Evolutionary conservation across 352 stramenopile genomes (phyloP).

Genomic region (Phytopythium helicoides): DNA sequence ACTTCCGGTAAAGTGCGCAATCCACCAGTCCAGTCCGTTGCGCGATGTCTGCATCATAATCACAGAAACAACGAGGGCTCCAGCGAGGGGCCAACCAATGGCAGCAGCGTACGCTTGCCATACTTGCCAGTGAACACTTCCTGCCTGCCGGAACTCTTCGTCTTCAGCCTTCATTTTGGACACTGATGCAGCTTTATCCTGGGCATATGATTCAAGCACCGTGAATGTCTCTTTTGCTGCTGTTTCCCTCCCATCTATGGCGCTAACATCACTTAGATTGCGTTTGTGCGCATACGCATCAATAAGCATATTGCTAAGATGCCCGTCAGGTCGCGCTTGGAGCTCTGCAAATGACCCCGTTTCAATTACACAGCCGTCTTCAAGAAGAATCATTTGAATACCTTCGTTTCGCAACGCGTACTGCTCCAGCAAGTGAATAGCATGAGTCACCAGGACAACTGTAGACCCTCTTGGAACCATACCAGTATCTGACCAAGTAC

Average conservation of each 20-base stretch:
- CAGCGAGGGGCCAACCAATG: slow-evolving; percentile 46
- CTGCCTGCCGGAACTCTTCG: slow-evolving; percentile 66
- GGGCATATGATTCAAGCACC: not conserved
- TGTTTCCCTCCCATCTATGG: too few relatives aligned
- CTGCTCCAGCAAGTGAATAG: slow-evolving; percentile 57
- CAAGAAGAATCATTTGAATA: slow-evolving; percentile 54
- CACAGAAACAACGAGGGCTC: slow-evolving; percentile 48
- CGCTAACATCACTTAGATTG: not conserved
- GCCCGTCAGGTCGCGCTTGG: slow-evolving; percentile 15
- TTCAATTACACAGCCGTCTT: slow-evolving; percentile 52
- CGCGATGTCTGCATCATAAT: slow-evolving; percentile 75
- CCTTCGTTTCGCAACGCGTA: slow-evolving; percentile 26
- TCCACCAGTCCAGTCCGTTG: slow-evolving; percentile 83
- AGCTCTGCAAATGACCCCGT: slow-evolving; percentile 26
- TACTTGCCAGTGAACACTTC: slow-evolving; percentile 47
- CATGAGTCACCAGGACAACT: slow-evolving; percentile 80
- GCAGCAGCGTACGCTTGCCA: slow-evolving; percentile 59
- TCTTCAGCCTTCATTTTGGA: slow-evolving; percentile 9
- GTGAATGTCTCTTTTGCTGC: not conserved
- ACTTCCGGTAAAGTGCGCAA: slow-evolving; percentile 28
- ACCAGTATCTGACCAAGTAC: slow-evolving; percentile 1
- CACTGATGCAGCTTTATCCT: slow-evolving; percentile 5
- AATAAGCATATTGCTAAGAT: slow-evolving; percentile 26
- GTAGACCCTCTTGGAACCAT: slow-evolving; percentile 48
- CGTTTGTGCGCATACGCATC: slow-evolving; percentile 2